Conservation (phyloP, 257 asterid species). For the Rauvolfia tetraphylla region DNA sequence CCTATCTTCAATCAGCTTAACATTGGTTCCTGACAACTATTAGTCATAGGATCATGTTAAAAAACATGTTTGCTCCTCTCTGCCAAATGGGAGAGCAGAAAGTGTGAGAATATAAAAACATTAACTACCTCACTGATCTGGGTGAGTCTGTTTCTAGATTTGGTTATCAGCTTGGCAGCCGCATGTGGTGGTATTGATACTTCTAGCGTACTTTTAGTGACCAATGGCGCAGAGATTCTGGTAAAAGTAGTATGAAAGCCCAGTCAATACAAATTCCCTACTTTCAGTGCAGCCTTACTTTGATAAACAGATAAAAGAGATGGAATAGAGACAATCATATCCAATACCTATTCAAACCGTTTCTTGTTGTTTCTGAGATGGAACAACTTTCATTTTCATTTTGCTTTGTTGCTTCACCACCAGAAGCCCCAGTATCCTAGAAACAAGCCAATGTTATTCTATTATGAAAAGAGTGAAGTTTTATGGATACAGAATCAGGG, state of each 20-base stretch:
- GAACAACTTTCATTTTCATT: slow-evolving; percentile 49
- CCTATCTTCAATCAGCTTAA: slow-evolving; percentile 59
- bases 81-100: not conserved
- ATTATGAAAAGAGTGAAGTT: not conserved
- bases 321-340: slow-evolving; percentile 5
- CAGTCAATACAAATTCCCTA: not conserved
- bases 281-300: not conserved
- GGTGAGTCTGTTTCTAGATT: slow-evolving; percentile 64
- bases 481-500: not conserved
- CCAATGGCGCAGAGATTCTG: slow-evolving; percentile 65
- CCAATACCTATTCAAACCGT: slow-evolving; percentile 48
- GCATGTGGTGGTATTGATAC: slow-evolving; percentile 79
- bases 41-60: slow-evolving; percentile 1
- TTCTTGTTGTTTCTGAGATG: slow-evolving; percentile 57
- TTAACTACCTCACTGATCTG: slow-evolving; percentile 67
- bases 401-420: slow-evolving; percentile 39
- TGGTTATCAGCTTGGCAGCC: slow-evolving; percentile 55
- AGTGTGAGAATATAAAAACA: slow-evolving; percentile 9
- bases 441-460: slow-evolving; percentile 1
- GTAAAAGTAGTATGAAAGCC: not conserved
- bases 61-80: not conserved
- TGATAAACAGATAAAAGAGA: not conserved
- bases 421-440: slow-evolving; percentile 52
- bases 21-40: slow-evolving; percentile 80
- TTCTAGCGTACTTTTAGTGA: slow-evolving; percentile 72